Percentiles rank a stretch among this genome's conserved stretches.
Evolutionary conservation across 2,329 filamentous ascomycete genomes (phyloP).

Genomic region (Dactylellina parvicollis): DNA sequence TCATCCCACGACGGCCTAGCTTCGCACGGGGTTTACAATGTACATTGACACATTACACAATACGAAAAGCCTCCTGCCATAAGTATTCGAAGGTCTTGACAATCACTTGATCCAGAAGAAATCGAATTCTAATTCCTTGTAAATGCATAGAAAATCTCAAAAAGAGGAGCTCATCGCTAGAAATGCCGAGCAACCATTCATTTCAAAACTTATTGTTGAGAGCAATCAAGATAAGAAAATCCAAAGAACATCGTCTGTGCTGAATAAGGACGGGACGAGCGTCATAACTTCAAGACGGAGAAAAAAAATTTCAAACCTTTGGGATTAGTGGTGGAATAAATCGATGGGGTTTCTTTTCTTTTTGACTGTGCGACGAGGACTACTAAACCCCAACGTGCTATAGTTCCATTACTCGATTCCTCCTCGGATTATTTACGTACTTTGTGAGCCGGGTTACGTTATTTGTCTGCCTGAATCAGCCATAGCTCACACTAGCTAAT

Average conservation of each 20-base stretch:
- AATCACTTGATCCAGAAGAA: not conserved
- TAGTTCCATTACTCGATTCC: conserved; percentile 34
- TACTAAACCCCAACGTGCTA: conserved; percentile 23
- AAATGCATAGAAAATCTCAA: not conserved
- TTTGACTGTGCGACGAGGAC: conserved; percentile 14
- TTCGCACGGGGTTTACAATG: too few species aligned
- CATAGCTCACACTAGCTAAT: conserved; percentile 39
- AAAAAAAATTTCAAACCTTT: too few species aligned
- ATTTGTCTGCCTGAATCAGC: conserved; percentile 24
- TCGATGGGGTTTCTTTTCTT: not conserved
- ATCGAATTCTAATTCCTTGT: not conserved
- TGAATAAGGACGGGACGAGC: too few species aligned
- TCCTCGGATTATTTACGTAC: conserved; percentile 44
- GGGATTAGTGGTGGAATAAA: conserved; percentile 17
- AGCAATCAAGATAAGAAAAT: not conserved
- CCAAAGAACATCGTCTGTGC: not conserved
- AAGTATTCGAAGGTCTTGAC: not conserved
- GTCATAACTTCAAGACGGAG: too few species aligned
- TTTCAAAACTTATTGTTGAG: not conserved
- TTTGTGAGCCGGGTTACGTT: conserved; percentile 42
- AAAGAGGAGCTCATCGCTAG: conserved; percentile 2
- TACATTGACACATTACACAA: too few species aligned
- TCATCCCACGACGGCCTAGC: not conserved
- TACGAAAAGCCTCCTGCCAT: conserved; percentile 14
- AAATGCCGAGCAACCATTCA: not conserved